Conservation (phyloP, 768 basidiomycete species). For the Podaxis mareebaensis region DNA sequence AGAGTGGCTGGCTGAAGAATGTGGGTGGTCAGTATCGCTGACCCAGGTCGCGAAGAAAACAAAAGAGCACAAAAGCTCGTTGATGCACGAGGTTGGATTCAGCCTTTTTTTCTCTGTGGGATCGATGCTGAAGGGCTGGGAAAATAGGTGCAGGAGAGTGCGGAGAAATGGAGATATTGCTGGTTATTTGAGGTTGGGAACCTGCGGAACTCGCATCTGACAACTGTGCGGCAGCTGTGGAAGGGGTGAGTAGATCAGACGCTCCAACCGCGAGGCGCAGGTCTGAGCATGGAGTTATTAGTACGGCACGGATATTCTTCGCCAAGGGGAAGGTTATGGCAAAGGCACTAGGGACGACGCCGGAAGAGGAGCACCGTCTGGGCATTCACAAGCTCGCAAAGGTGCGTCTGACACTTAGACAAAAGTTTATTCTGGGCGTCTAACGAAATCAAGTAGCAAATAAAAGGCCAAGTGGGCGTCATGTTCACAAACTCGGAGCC, state of each 20-base stretch:
- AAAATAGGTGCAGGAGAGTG: constrained; percentile 72
- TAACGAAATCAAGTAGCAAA: constrained; percentile 53
- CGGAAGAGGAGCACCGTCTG: constrained; percentile 80
- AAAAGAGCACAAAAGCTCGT: constrained; percentile 81
- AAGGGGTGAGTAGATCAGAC: constrained; percentile 63
- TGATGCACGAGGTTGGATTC: constrained; percentile 72
- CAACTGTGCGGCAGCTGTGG: constrained; percentile 93
- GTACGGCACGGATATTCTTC: constrained; percentile 90
- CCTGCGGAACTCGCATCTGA: constrained; percentile 93
- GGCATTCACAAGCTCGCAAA: constrained; percentile 81
- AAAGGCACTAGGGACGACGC: constrained; percentile 87
- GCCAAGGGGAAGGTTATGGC: constrained; percentile 89
- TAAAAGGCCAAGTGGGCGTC: constrained; percentile 93
- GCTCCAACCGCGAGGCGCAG: not conserved
- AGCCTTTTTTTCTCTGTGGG: not conserved
- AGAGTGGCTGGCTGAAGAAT: not conserved
- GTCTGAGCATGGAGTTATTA: constrained; percentile 28
- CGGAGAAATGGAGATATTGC: constrained; percentile 92
- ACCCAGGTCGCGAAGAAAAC: constrained; percentile 96
- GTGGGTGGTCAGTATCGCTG: constrained; percentile 65
- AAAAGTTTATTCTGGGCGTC: not conserved
- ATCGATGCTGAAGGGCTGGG: constrained; percentile 6
- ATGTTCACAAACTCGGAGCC: constrained; percentile 90
- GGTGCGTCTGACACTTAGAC: constrained; percentile 39
- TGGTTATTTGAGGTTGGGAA: constrained; percentile 96